phyloP scores from a whole-genome alignment of 768 basidiomycete genomes.

The Guyanaporus albipodus region DNA sequence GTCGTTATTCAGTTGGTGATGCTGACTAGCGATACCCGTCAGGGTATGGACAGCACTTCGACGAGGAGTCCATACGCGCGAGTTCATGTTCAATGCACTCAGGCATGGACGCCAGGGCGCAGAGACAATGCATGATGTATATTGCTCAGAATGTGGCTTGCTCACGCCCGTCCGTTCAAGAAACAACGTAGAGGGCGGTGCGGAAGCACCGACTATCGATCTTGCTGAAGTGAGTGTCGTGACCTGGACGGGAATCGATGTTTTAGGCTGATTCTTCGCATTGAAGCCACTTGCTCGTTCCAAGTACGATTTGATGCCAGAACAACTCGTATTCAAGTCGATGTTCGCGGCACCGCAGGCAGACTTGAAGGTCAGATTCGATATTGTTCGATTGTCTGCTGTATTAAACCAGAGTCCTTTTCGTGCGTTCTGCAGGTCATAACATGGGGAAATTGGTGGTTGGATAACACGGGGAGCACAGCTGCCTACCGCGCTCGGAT shows the following conservation, averaged over 20 bases:
- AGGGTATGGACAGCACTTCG: conserved; percentile 19
- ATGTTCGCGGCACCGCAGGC: background rate
- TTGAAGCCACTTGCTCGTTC: conserved; percentile 13
- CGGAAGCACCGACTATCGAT: conserved; percentile 9
- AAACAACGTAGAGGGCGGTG: conserved; percentile 13
- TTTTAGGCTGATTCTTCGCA: too few relatives aligned
- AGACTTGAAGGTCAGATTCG: background rate
- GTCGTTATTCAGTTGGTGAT: too few relatives aligned
- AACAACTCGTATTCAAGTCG: conserved; percentile 1
- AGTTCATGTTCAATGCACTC: conserved; percentile 17
- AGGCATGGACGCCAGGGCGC: conserved; percentile 12
- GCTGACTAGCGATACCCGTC: background rate
- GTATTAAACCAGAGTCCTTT: too few relatives aligned
- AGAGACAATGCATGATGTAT: conserved; percentile 18
- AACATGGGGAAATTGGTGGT: conserved; percentile 11
- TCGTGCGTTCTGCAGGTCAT: background rate
- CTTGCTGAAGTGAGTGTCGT: conserved; percentile 3
- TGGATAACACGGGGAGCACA: conserved; percentile 13
- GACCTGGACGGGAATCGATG: background rate
- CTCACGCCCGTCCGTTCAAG: conserved; percentile 10
- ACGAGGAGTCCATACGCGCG: conserved; percentile 15
- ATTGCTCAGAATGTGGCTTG: conserved; percentile 16
- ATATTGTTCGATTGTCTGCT: too few relatives aligned
- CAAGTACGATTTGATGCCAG: conserved; percentile 10
- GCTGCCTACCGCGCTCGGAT: conserved; percentile 12